Conservation (phyloP, 805 yeast genomes). For the Starmerella bombi region DNA sequence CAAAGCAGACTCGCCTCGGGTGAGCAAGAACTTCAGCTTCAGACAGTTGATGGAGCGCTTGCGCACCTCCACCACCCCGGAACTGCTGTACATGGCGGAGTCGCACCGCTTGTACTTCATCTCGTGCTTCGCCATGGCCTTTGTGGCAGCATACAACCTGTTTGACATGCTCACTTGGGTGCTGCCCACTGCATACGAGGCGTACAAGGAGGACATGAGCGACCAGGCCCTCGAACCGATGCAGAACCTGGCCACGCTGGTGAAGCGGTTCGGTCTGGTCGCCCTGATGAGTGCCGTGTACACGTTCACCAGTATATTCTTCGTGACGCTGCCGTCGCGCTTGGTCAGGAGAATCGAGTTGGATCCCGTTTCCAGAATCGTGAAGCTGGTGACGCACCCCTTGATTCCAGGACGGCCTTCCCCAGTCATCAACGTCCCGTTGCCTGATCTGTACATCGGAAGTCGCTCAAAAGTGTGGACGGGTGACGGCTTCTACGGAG, state of each 20-base stretch:
- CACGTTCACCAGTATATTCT: constrained; percentile 32
- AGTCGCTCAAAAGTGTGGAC: constrained; percentile 62
- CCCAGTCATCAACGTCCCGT: constrained; percentile 57
- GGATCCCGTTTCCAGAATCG: constrained; percentile 43
- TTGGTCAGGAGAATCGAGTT: constrained; percentile 66
- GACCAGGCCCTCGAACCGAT: constrained; percentile 33
- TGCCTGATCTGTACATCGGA: constrained; percentile 42
- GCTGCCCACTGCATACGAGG: constrained; percentile 36
- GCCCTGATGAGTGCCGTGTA: constrained; percentile 29
- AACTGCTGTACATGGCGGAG: constrained; percentile 68
- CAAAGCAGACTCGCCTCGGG: constrained; percentile 64
- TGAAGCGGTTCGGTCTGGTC: constrained; percentile 29
- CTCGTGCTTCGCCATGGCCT: constrained; percentile 52
- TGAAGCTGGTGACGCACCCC: constrained; percentile 64
- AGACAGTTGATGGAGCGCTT: constrained; percentile 49
- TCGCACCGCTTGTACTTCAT: constrained; percentile 68
- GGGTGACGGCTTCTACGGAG: constrained; percentile 79
- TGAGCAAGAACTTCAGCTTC: constrained; percentile 42
- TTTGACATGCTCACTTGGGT: constrained; percentile 43
- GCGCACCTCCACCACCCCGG: constrained; percentile 46
- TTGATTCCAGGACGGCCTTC: constrained; percentile 62
- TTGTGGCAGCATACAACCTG: constrained; percentile 57
- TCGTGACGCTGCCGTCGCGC: constrained; percentile 50
- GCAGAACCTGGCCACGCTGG: constrained; percentile 29
- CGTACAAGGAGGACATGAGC: constrained; percentile 37